These are phyloP conservation scores for Coccinonectria pachysandricola DNA, from an alignment of 2,329 filamentous ascomycete genomes.

Conservation along the genomic window DNA sequence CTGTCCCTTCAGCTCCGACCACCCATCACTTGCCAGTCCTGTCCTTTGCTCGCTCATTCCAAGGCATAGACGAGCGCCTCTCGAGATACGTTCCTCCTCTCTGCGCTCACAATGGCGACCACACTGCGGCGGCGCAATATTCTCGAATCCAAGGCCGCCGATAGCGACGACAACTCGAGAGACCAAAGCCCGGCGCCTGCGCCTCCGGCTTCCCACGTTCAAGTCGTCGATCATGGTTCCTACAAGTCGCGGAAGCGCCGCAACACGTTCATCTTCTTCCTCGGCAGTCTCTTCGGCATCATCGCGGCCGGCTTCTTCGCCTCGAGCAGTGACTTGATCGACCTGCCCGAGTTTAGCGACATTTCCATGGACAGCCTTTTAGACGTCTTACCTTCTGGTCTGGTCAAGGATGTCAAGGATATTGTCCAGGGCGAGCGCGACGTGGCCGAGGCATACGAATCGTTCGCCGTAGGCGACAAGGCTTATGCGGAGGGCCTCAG, in stretches of 20 bases:
- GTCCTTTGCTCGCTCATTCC: too few relatives aligned
- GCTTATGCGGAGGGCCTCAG: conserved; percentile 69
- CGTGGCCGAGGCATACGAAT: conserved; percentile 75
- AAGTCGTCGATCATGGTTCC: conserved; percentile 31
- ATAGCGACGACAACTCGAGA: conserved; percentile 12
- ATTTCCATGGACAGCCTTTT: conserved; percentile 76
- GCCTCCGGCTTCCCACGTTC: conserved; percentile 26
- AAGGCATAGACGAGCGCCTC: too few relatives aligned
- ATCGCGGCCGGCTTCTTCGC: conserved; percentile 86
- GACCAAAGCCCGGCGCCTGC: conserved; percentile 19
- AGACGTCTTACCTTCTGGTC: conserved; percentile 76
- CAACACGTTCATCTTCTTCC: conserved; percentile 70
- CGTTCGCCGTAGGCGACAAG: conserved; percentile 82
- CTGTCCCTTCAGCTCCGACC: too few relatives aligned
- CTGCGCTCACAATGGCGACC: conserved; percentile 19
- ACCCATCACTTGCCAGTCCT: too few relatives aligned
- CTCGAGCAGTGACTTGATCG: conserved; percentile 79
- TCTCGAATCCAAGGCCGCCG: conserved; percentile 11
- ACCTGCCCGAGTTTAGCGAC: conserved; percentile 59
- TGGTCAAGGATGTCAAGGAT: conserved; percentile 78
- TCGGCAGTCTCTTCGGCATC: conserved; percentile 85
- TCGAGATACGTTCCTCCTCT: conserved; percentile 9
- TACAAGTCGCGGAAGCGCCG: conserved; percentile 57
- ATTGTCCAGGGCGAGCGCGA: conserved; percentile 81
- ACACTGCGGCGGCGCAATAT: conserved; percentile 24